These are phyloP conservation scores for Lignosus rhinocerotis DNA, from an alignment of 1,284 basidiomycete species.

Conservation along the genomic window DNA sequence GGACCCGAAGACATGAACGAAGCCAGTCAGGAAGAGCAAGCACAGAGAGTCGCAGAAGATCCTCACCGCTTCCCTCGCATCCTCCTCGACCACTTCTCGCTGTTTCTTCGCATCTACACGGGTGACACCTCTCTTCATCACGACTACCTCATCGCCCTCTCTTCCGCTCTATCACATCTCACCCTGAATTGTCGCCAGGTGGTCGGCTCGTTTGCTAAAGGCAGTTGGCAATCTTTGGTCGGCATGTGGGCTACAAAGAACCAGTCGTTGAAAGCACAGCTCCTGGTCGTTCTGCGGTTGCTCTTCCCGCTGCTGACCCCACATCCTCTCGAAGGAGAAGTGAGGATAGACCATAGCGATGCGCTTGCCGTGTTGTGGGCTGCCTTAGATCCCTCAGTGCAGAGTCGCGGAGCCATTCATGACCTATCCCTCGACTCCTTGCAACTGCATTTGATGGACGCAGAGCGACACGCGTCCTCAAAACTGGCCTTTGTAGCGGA, in stretches of 20 bases:
- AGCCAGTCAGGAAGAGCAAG: background rate
- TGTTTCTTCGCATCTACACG: slow-evolving; percentile 65
- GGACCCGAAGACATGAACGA: background rate
- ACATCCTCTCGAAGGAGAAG: slow-evolving; percentile 6
- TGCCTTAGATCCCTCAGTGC: slow-evolving; percentile 61
- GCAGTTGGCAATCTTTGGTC: slow-evolving; percentile 66
- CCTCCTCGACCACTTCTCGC: slow-evolving; percentile 43
- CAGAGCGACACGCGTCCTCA: slow-evolving; percentile 10
- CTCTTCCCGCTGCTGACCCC: slow-evolving; percentile 72
- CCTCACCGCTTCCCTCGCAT: slow-evolving; percentile 12
- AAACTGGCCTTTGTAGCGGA: slow-evolving; percentile 52
- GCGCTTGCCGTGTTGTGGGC: slow-evolving; percentile 55
- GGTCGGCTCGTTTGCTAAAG: slow-evolving; percentile 58
- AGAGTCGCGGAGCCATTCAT: slow-evolving; percentile 62
- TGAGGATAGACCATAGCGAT: slow-evolving; percentile 23
- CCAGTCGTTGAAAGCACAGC: slow-evolving; percentile 62
- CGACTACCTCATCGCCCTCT: slow-evolving; percentile 69
- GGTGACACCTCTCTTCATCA: slow-evolving; percentile 74
- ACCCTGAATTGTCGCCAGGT: slow-evolving; percentile 69
- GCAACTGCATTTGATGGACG: slow-evolving; percentile 47
- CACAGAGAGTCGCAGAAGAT: background rate
- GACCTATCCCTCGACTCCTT: slow-evolving; percentile 66
- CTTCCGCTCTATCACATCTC: slow-evolving; percentile 67
- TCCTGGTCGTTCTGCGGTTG: slow-evolving; percentile 67
- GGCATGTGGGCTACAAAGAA: slow-evolving; percentile 78